Base-by-base conservation (phyloP, 1,284 basidiomycete species). In the Pholiota adiposa region DNA sequence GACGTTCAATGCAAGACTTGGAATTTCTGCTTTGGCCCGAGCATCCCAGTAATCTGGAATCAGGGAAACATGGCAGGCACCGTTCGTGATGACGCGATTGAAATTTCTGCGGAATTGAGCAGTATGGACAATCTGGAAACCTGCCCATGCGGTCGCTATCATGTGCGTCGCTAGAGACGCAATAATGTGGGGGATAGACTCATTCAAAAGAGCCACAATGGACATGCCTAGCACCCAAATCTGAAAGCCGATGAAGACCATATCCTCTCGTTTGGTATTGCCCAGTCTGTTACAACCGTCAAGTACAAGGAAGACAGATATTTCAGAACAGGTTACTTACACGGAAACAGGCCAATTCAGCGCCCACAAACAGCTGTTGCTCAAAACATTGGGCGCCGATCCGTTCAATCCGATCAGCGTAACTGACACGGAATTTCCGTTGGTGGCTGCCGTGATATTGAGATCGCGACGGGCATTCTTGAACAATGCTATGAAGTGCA, bases 221-320 rank as follows among this genome's bases (percentile, higher is more conserved):
- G 90, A 92, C 86, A 93, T 89, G 36, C 88, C 89, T 21, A 93
- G 75, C 1, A 92, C 84, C 91, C 91, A 93, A 58, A 90, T 75
- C 65, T 92, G 89, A 76, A 92, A 93, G 9, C 81, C 80, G 51
- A 92, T 86, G 71, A 92, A 92, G 14, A 87, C 81, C 60, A 90
- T 74, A 67, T 93, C 91, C 69, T 92, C 90, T 23, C 91, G 86
- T 68, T 90, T 84, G 19, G 89, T 90, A 69, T 91, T 83, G 56
- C 77, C 76, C 54, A 92, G 78, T 31, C 90, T 92, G 62, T 19
- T 62, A 59, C 23, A 48, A 29, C 7, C n/a, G n/a, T 8, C 18
- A 40, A 7, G 19, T 36, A 40, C 43, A 59, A 46, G 61, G 31
- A 34, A 57, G 51, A 18, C 12, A 44, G 51, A 5, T 51, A 36